Percentiles rank a stretch among this genome's conserved stretches.
Conservation (phyloP, 2,329 filamentous ascomycete species). For the Delphinella strobiligena region DNA sequence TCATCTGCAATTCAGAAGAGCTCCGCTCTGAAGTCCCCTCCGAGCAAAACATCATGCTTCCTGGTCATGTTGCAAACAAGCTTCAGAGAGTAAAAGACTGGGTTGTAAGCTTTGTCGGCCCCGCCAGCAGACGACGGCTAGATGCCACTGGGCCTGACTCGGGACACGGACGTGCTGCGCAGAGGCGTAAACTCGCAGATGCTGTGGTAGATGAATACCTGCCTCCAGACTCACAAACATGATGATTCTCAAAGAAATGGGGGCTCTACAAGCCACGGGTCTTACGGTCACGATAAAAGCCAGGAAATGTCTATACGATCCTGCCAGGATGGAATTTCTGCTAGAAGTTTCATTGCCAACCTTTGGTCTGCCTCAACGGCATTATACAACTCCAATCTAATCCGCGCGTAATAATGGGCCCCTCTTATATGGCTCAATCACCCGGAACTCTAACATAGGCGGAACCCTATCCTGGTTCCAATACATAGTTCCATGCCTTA, state of each 20-base stretch:
- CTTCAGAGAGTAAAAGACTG: constrained; percentile 9
- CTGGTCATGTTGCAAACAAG: constrained; percentile 5
- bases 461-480: constrained; percentile 35
- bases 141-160: neutral
- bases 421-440: constrained; percentile 27
- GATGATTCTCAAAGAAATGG: no score
- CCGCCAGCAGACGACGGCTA: constrained; percentile 1
- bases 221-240: neutral
- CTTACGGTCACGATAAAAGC: no score
- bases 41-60: neutral
- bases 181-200: neutral
- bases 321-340: no score
- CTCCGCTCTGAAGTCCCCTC: neutral
- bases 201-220: neutral
- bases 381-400: no score
- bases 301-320: no score
- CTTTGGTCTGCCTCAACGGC: no score
- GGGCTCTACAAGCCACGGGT: no score
- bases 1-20: constrained; percentile 7
- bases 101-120: constrained; percentile 9
- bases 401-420: constrained; percentile 20
- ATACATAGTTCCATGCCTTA: constrained; percentile 38
- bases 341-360: no score
- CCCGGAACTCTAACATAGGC: constrained; percentile 20
- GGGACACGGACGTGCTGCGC: no score